Conservation (phyloP, 169 alveolate genomes). For the Theileria parva region DNA sequence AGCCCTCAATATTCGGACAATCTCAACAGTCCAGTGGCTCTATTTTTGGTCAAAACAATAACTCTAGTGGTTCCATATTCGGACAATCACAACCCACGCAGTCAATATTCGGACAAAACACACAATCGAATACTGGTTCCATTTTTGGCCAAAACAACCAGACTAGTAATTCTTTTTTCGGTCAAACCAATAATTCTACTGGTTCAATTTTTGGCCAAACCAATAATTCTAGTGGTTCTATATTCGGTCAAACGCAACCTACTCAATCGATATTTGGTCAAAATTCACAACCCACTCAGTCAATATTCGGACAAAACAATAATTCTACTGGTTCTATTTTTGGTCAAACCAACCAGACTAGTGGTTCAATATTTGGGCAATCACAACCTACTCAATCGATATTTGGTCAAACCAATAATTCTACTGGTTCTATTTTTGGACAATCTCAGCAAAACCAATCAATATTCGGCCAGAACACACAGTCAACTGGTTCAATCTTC, state of each 20-base stretch:
- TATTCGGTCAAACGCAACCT: constrained; percentile 1
- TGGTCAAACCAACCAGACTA: neutral
- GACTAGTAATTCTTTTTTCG: neutral
- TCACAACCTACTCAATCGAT: neutral
- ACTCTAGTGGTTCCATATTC: neutral
- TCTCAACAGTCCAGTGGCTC: constrained; percentile 3
- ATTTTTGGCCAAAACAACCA: neutral
- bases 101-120: constrained; percentile 4
- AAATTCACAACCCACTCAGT: neutral
- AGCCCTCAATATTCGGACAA: constrained; percentile 12
- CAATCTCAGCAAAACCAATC: neutral
- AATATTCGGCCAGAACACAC: neutral
- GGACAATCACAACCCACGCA: neutral
- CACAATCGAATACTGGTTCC: neutral
- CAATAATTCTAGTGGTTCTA: neutral
- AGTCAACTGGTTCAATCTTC: neutral
- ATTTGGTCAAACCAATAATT: neutral
- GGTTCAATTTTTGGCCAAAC: constrained; percentile 7
- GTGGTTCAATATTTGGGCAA: neutral
- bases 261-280: constrained; percentile 4
- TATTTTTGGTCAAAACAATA: constrained; percentile 1
- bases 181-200: neutral
- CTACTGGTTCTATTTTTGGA: neutral
- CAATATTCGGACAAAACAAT: neutral
- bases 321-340: neutral